phyloP scores from a whole-genome alignment of 768 basidiomycete genomes.

The Tephrocybe rancida region DNA sequence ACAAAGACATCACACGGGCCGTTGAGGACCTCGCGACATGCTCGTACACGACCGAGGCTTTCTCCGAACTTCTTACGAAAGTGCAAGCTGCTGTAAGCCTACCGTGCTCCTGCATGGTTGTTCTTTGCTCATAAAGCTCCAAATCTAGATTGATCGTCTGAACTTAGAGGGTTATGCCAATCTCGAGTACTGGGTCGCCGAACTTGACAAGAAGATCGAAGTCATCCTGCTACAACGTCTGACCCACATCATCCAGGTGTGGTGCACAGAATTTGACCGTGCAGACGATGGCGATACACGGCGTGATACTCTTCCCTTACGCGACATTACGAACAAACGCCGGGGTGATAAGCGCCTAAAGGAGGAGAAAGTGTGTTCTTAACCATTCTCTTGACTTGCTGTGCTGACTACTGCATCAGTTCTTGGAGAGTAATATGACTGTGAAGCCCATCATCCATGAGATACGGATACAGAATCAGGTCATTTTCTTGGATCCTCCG shows the following conservation, averaged over 20 bases:
- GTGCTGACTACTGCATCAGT: slow-evolving; percentile 37
- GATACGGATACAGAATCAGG: slow-evolving; percentile 97
- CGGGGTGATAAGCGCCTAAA: slow-evolving; percentile 70
- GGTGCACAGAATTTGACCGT: slow-evolving; percentile 87
- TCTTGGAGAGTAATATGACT: slow-evolving; percentile 71
- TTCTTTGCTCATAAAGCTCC: neutral
- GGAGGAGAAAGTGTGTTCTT: slow-evolving; percentile 70
- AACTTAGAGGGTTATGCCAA: slow-evolving; percentile 97
- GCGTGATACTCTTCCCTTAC: slow-evolving; percentile 49
- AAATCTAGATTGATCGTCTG: slow-evolving; percentile 79
- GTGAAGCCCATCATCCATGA: slow-evolving; percentile 92
- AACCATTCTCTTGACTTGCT: neutral
- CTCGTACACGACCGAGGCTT: slow-evolving; percentile 81
- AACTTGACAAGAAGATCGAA: slow-evolving; percentile 84
- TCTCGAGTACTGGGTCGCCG: slow-evolving; percentile 89
- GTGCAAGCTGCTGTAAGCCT: slow-evolving; percentile 81
- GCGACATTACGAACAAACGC: slow-evolving; percentile 66
- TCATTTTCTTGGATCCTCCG: slow-evolving; percentile 97
- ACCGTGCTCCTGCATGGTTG: neutral
- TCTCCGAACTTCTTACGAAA: slow-evolving; percentile 73
- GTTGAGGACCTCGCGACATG: slow-evolving; percentile 91
- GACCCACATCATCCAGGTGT: slow-evolving; percentile 76
- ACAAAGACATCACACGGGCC: slow-evolving; percentile 80
- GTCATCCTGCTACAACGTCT: slow-evolving; percentile 76
- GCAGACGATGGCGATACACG: slow-evolving; percentile 68